Evolutionary conservation across 2,329 filamentous ascomycete species (phyloP).

Genomic region (Septoria linicola): DNA sequence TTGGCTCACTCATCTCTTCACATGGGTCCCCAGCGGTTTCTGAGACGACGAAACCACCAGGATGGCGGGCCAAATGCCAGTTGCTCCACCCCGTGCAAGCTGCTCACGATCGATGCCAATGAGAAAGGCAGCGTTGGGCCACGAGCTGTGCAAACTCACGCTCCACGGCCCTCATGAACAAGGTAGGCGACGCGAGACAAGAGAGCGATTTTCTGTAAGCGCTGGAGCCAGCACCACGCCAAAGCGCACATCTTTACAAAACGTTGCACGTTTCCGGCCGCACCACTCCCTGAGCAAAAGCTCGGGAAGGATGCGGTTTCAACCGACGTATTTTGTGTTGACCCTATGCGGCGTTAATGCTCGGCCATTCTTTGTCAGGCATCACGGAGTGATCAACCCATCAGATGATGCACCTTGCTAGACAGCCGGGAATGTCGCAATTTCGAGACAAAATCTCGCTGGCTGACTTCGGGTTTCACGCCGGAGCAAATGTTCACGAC

Average conservation of each 20-base stretch:
- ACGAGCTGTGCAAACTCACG: not conserved
- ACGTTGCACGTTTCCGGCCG: conserved; percentile 6
- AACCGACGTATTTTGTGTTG: not conserved
- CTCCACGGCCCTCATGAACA: conserved; percentile 1
- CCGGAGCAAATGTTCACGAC: conserved; percentile 1
- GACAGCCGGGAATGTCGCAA: conserved; percentile 3
- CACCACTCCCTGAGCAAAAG: not conserved
- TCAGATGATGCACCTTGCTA: conserved; percentile 16
- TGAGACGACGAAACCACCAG: conserved; percentile 7
- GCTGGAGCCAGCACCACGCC: conserved; percentile 4
- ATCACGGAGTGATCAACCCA: not conserved
- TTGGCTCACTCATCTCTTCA: not conserved
- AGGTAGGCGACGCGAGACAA: conserved; percentile 11
- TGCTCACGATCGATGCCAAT: conserved; percentile 1
- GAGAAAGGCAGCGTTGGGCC: not conserved
- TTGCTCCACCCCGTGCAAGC: conserved; percentile 1
- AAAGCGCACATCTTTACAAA: not conserved
- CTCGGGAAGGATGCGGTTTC: conserved; percentile 5
- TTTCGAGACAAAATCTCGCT: not conserved
- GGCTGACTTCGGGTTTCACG: conserved; percentile 8
- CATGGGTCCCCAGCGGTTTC: not conserved
- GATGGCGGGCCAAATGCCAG: not conserved
- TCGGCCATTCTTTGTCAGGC: not conserved
- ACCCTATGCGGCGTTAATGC: conserved; percentile 6
- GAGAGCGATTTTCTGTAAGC: conserved; percentile 13